Conservation (phyloP, 2,329 filamentous ascomycete genomes). For the Ceratocystis papillata region DNA sequence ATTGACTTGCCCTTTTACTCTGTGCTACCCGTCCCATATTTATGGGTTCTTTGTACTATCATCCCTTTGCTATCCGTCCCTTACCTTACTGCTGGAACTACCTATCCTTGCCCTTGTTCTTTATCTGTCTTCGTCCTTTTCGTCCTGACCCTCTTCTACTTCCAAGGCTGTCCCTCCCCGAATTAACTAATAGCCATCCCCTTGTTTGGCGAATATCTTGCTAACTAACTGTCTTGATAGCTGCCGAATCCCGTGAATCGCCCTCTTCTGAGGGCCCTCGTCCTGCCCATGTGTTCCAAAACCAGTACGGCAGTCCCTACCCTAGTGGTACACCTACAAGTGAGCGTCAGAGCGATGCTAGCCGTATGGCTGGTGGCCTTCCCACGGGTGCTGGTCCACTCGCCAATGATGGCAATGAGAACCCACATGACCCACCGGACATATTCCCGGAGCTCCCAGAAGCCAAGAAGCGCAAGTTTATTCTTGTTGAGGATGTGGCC, state of each 20-base stretch:
- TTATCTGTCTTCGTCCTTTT: not conserved
- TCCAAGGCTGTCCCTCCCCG: not conserved
- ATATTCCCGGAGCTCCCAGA: conserved; percentile 84
- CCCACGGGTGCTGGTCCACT: not conserved
- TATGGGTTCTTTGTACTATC: conserved; percentile 7
- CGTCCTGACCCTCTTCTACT: not conserved
- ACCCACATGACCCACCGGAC: conserved; percentile 51
- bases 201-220: not conserved
- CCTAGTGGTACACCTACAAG: conserved; percentile 17
- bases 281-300: conserved; percentile 13
- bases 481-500: conserved; percentile 82
- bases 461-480: conserved; percentile 89
- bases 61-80: not conserved
- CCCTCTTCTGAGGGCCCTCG: conserved; percentile 17
- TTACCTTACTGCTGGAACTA: conserved; percentile 1
- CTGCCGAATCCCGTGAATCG: conserved; percentile 18
- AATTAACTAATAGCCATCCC: not conserved
- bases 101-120: conserved; percentile 11
- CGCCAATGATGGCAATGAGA: conserved; percentile 31
- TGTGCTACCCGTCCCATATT: conserved; percentile 23
- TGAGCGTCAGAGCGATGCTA: conserved; percentile 14
- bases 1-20: conserved; percentile 3
- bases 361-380: not conserved
- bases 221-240: not conserved
- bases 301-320: conserved; percentile 18